Conservation (phyloP, 2,329 filamentous ascomycete genomes). For the Talaromyces piceae region DNA sequence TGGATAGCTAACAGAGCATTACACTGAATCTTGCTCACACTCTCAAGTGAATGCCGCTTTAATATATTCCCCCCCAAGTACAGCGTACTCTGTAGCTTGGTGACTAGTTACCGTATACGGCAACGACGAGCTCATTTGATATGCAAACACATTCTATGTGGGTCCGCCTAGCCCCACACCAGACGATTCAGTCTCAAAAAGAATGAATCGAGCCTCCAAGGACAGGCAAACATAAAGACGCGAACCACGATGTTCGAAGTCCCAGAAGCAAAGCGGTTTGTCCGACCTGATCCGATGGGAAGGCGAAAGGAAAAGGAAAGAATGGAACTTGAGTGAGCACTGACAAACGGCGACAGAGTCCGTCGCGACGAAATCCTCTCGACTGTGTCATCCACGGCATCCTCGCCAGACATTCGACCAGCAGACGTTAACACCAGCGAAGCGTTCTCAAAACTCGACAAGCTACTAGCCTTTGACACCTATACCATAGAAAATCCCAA, state of each 20-base stretch:
- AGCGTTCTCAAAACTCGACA: slow-evolving; percentile 22
- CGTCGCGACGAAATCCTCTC: slow-evolving; percentile 31
- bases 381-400: slow-evolving; percentile 22
- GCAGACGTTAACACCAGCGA: slow-evolving; percentile 19
- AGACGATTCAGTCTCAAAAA: not conserved
- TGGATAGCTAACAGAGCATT: too few species aligned
- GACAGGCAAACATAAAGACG: not conserved
- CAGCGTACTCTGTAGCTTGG: too few species aligned
- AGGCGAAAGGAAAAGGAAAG: not conserved
- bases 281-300: too few species aligned
- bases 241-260: slow-evolving; percentile 27
- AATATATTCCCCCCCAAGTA: too few species aligned
- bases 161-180: too few species aligned
- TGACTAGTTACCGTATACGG: too few species aligned
- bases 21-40: too few species aligned
- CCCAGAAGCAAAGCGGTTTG: slow-evolving; percentile 30
- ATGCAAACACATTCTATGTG: too few species aligned
- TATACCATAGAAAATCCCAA: slow-evolving; percentile 14
- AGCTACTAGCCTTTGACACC: slow-evolving; percentile 27
- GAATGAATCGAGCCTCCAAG: not conserved
- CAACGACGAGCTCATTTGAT: too few species aligned
- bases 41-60: too few species aligned
- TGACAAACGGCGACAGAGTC: slow-evolving; percentile 19
- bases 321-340: not conserved
- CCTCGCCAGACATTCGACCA: slow-evolving; percentile 21